Evolutionary conservation across 306 rosid genomes (phyloP).

Genomic region (Trifolium fragiferum): DNA sequence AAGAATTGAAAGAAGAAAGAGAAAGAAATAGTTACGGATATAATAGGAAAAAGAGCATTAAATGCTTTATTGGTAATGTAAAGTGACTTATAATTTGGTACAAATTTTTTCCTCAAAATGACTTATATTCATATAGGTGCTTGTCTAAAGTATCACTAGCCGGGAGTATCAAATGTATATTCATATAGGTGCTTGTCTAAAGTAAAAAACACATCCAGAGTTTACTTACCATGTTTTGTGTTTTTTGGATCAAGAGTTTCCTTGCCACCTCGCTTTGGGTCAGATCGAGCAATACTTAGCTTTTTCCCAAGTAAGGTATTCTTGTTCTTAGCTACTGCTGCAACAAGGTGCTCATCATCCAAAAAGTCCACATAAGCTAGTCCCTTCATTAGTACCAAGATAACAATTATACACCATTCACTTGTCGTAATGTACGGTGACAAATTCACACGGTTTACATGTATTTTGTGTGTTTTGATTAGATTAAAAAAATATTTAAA

Average conservation of each 20-base stretch:
- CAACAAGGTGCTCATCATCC: slow-evolving; percentile 74
- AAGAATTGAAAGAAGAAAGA: no score
- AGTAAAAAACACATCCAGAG: slow-evolving; percentile 3
- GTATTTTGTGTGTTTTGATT: not conserved
- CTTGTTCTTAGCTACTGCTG: slow-evolving; percentile 81
- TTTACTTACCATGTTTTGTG: slow-evolving; percentile 51
- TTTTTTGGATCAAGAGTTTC: slow-evolving; percentile 49
- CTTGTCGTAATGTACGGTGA: slow-evolving; percentile 5
- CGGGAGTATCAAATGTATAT: slow-evolving; percentile 12
- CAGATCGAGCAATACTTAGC: slow-evolving; percentile 79
- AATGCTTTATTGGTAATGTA: no score
- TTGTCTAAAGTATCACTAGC: slow-evolving; percentile 22
- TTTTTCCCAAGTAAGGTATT: slow-evolving; percentile 72
- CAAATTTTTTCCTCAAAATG: no score
- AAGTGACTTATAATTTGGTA: no score
- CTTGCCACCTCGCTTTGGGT: slow-evolving; percentile 71
- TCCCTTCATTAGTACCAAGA: slow-evolving; percentile 61
- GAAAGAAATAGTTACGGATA: no score
- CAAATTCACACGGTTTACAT: not conserved
- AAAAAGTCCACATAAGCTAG: slow-evolving; percentile 90
- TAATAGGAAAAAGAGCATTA: no score
- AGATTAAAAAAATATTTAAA: not conserved
- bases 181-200: slow-evolving; percentile 18
- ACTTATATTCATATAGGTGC: no score
- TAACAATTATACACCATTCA: slow-evolving; percentile 32